These are phyloP conservation scores for Zygosaccharomyces pseudobailii DNA, from an alignment of 1,139 yeast genomes.

Conservation along the genomic window DNA sequence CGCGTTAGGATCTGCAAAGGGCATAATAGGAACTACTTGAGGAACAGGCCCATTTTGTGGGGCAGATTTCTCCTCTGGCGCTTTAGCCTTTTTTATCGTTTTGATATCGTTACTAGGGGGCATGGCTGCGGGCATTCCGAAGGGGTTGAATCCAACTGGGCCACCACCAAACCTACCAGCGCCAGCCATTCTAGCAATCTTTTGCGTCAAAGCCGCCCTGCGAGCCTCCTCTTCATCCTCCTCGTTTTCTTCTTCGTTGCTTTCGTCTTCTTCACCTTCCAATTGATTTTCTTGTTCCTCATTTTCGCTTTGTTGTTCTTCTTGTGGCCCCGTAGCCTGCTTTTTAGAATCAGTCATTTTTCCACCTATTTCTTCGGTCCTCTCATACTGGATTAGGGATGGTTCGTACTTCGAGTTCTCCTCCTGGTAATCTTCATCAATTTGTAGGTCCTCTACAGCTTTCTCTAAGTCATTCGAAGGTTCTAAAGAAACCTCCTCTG, in stretches of 20 bases:
- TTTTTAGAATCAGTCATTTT: background rate
- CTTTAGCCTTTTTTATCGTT: constrained; percentile 29
- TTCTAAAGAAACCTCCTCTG: background rate
- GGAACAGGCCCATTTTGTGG: constrained; percentile 23
- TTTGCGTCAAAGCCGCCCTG: constrained; percentile 74
- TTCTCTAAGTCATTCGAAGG: background rate
- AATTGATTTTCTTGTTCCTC: constrained; percentile 1
- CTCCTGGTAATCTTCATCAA: background rate
- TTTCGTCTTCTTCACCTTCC: constrained; percentile 15
- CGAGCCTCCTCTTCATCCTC: constrained; percentile 75
- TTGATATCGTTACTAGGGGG: constrained; percentile 24
- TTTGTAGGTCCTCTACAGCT: background rate
- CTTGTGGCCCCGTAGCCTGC: background rate
- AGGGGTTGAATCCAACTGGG: constrained; percentile 63
- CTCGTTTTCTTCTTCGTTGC: constrained; percentile 34
- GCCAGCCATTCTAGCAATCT: constrained; percentile 95
- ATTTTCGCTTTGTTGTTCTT: background rate
- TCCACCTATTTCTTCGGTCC: too few relatives aligned
- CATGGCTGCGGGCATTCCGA: constrained; percentile 40
- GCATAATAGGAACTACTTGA: constrained; percentile 48
- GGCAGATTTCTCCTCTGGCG: constrained; percentile 23
- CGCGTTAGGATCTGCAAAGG: constrained; percentile 40
- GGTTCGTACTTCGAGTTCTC: background rate
- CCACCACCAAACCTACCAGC: constrained; percentile 86
- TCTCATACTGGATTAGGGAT: background rate